Conservation (phyloP, 2,329 filamentous ascomycete species). For the Hypomyces perniciosus region DNA sequence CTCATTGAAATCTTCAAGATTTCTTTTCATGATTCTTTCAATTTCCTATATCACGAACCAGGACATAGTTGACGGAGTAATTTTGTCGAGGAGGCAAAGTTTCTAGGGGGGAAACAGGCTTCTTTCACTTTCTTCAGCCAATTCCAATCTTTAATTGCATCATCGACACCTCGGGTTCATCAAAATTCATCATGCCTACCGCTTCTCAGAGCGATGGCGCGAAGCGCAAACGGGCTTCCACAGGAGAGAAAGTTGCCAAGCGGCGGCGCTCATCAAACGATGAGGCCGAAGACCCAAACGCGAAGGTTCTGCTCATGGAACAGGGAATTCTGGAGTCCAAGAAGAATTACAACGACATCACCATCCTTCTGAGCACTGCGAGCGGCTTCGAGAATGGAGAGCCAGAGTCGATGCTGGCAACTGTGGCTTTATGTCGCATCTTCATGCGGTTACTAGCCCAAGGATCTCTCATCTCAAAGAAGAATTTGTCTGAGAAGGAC, state of each 20-base stretch:
- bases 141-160: slow-evolving; percentile 13
- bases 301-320: slow-evolving; percentile 69
- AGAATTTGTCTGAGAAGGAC: slow-evolving; percentile 65
- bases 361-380: slow-evolving; percentile 55
- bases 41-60: slow-evolving; percentile 3
- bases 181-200: slow-evolving; percentile 5
- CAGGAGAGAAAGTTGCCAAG: slow-evolving; percentile 43
- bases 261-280: slow-evolving; percentile 42
- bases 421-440: slow-evolving; percentile 77
- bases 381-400: slow-evolving; percentile 44
- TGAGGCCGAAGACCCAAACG: slow-evolving; percentile 49
- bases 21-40: slow-evolving; percentile 8
- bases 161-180: not conserved
- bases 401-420: slow-evolving; percentile 57
- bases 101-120: too few species aligned
- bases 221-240: slow-evolving; percentile 48
- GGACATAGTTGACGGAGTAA: not conserved
- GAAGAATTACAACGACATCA: slow-evolving; percentile 89
- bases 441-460: slow-evolving; percentile 76
- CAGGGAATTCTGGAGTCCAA: slow-evolving; percentile 76
- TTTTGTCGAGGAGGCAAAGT: not conserved
- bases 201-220: slow-evolving; percentile 23
- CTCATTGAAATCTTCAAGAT: slow-evolving; percentile 25
- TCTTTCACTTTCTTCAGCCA: not conserved
- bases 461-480: slow-evolving; percentile 62